These are phyloP conservation scores for Solanum pinnatisectum DNA, from an alignment of 257 asterid genomes.

Conservation along the genomic window DNA sequence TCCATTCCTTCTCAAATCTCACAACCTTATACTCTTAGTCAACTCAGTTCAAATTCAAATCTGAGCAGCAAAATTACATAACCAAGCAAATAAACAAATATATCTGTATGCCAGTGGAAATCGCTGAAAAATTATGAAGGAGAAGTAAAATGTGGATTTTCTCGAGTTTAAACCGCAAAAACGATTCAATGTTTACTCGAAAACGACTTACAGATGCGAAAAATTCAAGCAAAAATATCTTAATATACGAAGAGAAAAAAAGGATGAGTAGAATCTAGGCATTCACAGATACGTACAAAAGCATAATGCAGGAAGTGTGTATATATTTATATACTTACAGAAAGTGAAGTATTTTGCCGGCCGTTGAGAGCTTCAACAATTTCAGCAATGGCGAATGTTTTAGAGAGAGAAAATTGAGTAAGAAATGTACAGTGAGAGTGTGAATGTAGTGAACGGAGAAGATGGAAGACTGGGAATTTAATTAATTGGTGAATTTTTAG, in stretches of 20 bases:
- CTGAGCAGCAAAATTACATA: background rate
- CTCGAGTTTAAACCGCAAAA: background rate
- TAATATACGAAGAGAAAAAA: background rate
- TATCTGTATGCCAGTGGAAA: background rate
- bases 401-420: conserved; percentile 9
- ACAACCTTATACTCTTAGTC: background rate
- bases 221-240: background rate
- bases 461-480: background rate
- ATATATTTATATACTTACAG: background rate
- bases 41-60: conserved; percentile 15
- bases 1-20: conserved; percentile 40
- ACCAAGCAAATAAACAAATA: background rate
- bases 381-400: conserved; percentile 10
- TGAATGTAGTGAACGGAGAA: background rate
- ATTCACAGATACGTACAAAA: background rate
- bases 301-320: background rate
- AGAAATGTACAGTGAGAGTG: conserved; percentile 2
- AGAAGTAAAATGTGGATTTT: background rate
- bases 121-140: background rate
- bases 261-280: background rate
- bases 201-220: background rate
- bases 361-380: conserved; percentile 31
- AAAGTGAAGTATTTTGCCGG: conserved; percentile 28
- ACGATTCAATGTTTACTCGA: background rate
- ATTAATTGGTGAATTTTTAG: background rate